A percentile compares a stretch with the other conserved stretches of the same genome.
phyloP scores from a whole-genome alignment of 1,139 yeast species.

The Magnusiomyces tetraspermus region DNA sequence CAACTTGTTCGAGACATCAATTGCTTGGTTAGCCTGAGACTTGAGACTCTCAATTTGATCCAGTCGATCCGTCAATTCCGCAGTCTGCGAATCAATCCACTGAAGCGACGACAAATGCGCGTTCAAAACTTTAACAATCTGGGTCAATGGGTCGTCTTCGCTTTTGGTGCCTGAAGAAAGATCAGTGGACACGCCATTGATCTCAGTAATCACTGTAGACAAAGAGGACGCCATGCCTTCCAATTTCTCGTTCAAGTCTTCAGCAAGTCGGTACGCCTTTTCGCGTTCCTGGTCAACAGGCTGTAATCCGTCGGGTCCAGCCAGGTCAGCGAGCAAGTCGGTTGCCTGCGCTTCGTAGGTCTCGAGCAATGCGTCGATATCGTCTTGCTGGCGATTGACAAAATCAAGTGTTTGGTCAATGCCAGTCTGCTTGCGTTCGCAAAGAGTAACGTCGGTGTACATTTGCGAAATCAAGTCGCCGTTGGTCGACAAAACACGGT shows the following conservation, averaged over 20 bases:
- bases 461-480: conserved; percentile 77
- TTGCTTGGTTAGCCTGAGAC: conserved; percentile 18
- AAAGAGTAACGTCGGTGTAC: conserved; percentile 67
- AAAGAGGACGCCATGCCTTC: conserved; percentile 70
- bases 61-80: conserved; percentile 57
- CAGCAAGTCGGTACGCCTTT: conserved; percentile 83
- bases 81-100: conserved; percentile 72
- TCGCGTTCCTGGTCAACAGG: conserved; percentile 76
- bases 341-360: conserved; percentile 85
- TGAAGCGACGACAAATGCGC: conserved; percentile 83
- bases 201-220: conserved; percentile 68
- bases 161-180: conserved; percentile 38
- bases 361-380: conserved; percentile 70
- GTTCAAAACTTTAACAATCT: conserved; percentile 69
- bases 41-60: conserved; percentile 30
- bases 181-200: conserved; percentile 76
- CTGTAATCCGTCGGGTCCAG: conserved; percentile 33
- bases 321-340: conserved; percentile 27
- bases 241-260: conserved; percentile 70
- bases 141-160: conserved; percentile 42
- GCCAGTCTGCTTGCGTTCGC: conserved; percentile 76
- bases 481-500: conserved; percentile 67
- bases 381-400: conserved; percentile 88
- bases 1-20: conserved; percentile 14
- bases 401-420: conserved; percentile 81